Evolutionary conservation across 345 rosid genomes (phyloP).

Genomic region (Populus pruinosa): DNA sequence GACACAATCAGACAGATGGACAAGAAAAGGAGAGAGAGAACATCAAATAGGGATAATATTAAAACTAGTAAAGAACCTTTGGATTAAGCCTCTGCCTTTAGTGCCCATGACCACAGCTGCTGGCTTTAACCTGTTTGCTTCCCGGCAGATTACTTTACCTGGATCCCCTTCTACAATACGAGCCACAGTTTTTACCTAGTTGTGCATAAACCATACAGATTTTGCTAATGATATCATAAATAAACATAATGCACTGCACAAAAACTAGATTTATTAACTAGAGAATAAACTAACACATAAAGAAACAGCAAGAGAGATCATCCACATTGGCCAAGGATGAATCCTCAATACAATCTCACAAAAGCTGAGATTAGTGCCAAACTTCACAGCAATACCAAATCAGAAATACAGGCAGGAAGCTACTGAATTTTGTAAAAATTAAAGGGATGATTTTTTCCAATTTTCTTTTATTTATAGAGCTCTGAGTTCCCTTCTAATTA

Average conservation of each 20-base stretch:
- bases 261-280: neutral
- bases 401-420: neutral
- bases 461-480: neutral
- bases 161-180: constrained; percentile 79
- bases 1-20: neutral
- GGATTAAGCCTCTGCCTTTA: constrained; percentile 70
- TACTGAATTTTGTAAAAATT: neutral
- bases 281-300: neutral
- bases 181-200: constrained; percentile 60
- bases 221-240: neutral
- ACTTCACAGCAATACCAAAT: neutral
- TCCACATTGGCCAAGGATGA: neutral
- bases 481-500: neutral
- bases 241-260: neutral
- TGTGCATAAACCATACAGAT: neutral
- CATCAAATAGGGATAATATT: neutral
- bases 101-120: constrained; percentile 88
- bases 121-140: constrained; percentile 73
- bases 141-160: constrained; percentile 66
- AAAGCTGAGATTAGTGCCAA: neutral
- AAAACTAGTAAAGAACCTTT: constrained; percentile 43
- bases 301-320: neutral
- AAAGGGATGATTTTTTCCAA: neutral
- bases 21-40: neutral
- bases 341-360: neutral